phyloP scores from a whole-genome alignment of 2,329 filamentous ascomycete species.

The Scedosporium minutisporum region DNA sequence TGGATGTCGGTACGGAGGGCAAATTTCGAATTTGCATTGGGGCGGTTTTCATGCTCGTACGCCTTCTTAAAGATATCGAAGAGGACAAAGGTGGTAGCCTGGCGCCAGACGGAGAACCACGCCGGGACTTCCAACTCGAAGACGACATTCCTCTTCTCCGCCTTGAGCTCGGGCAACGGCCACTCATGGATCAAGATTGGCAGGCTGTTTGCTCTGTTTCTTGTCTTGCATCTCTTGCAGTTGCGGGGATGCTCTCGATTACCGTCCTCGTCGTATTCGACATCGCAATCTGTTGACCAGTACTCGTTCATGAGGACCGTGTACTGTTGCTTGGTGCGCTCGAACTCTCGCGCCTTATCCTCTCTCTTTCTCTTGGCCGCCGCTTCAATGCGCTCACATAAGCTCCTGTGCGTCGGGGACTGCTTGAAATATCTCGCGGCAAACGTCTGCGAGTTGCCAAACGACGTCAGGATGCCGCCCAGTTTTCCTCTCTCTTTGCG shows the following conservation, averaged over 20 bases:
- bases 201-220: constrained; percentile 23
- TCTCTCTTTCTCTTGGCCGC: constrained; percentile 20
- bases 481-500: neutral
- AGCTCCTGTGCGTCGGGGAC: constrained; percentile 21
- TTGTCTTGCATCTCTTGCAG: constrained; percentile 24
- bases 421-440: constrained; percentile 11
- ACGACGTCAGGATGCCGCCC: constrained; percentile 23
- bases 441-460: constrained; percentile 16
- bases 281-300: constrained; percentile 6
- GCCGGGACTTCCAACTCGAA: constrained; percentile 41
- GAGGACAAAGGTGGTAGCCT: constrained; percentile 32
- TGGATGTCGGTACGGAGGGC: neutral
- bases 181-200: constrained; percentile 43
- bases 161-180: constrained; percentile 33
- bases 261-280: neutral
- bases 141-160: constrained; percentile 31
- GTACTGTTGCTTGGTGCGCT: constrained; percentile 17
- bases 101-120: constrained; percentile 36
- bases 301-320: constrained; percentile 14
- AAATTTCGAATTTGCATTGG: neutral
- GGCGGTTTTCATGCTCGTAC: neutral
- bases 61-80: constrained; percentile 22
- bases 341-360: constrained; percentile 24
- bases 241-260: neutral
- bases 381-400: constrained; percentile 26